Percentiles rank a stretch among this genome's conserved stretches.
Conservation (phyloP, 352 stramenopile species). For the Globisporangium lucens region DNA sequence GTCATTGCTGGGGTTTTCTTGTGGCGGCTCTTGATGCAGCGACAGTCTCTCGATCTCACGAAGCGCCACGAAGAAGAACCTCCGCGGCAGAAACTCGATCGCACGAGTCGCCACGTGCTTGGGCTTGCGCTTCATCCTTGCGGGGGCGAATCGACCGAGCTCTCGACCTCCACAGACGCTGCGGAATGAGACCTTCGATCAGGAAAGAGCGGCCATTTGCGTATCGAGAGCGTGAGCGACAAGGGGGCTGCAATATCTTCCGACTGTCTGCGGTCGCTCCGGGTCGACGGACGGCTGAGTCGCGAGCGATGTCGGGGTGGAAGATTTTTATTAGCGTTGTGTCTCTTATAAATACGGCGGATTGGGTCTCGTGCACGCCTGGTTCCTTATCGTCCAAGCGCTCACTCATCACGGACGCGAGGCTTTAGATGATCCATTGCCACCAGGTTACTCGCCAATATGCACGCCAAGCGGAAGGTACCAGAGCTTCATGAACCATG, state of each 20-base stretch:
- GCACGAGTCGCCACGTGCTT: slow-evolving; percentile 25
- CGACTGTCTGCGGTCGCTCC: background rate
- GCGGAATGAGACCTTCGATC: background rate
- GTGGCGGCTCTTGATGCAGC: slow-evolving; percentile 3
- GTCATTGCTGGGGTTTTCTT: background rate
- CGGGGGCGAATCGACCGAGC: background rate
- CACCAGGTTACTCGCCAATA: background rate
- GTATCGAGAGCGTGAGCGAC: background rate
- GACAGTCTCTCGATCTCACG: slow-evolving; percentile 29
- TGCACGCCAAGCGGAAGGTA: background rate
- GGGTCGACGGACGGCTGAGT: background rate
- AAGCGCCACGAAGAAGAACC: slow-evolving; percentile 56
- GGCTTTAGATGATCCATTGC: too few species aligned
- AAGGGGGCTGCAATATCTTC: background rate
- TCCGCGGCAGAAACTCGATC: slow-evolving; percentile 54
- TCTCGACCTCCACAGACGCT: background rate
- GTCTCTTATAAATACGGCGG: background rate
- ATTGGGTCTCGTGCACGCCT: too few species aligned
- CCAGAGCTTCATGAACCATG: background rate
- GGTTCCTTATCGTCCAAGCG: too few species aligned
- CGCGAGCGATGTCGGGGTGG: background rate
- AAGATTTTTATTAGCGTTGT: background rate
- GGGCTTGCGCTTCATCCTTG: slow-evolving; percentile 47
- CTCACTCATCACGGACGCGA: background rate
- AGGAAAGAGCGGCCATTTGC: slow-evolving; percentile 7